Conservation (phyloP, 2,329 filamentous ascomycete genomes). For the Scolecobasidium constrictum region DNA sequence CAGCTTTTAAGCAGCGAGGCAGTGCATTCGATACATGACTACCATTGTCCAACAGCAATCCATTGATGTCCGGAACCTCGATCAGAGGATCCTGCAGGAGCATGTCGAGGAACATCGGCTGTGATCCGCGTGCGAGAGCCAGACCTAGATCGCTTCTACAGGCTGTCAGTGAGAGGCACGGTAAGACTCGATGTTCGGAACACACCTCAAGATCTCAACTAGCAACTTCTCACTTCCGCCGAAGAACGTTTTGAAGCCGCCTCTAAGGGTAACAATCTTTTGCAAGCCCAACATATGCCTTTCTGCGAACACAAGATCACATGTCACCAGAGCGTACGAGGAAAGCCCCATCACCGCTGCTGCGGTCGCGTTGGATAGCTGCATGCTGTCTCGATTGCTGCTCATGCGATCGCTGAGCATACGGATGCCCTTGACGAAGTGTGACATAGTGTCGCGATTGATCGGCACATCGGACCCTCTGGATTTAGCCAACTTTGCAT, state of each 20-base stretch:
- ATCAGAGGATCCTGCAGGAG: slow-evolving; percentile 14
- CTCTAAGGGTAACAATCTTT: slow-evolving; percentile 27
- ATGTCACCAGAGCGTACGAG: slow-evolving; percentile 18
- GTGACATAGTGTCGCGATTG: slow-evolving; percentile 13
- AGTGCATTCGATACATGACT: background rate
- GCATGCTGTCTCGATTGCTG: slow-evolving; percentile 13
- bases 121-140: slow-evolving; percentile 15
- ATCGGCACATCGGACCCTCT: slow-evolving; percentile 10
- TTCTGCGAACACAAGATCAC: slow-evolving; percentile 18
- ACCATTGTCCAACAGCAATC: background rate
- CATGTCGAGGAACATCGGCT: slow-evolving; percentile 18
- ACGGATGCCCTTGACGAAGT: slow-evolving; percentile 19
- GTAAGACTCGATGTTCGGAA: background rate
- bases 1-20: slow-evolving; percentile 10
- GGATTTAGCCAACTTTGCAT: slow-evolving; percentile 8
- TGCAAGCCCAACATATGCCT: slow-evolving; percentile 27
- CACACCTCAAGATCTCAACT: slow-evolving; percentile 24
- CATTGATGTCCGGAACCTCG: slow-evolving; percentile 15
- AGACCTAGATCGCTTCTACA: slow-evolving; percentile 19
- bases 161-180: background rate
- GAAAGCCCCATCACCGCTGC: slow-evolving; percentile 22
- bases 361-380: slow-evolving; percentile 21
- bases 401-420: slow-evolving; percentile 23
- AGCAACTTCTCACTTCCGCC: slow-evolving; percentile 24
- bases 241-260: slow-evolving; percentile 22